phyloP scores from a whole-genome alignment of 306 rosid species.

The Cucurbita ficifolia region DNA sequence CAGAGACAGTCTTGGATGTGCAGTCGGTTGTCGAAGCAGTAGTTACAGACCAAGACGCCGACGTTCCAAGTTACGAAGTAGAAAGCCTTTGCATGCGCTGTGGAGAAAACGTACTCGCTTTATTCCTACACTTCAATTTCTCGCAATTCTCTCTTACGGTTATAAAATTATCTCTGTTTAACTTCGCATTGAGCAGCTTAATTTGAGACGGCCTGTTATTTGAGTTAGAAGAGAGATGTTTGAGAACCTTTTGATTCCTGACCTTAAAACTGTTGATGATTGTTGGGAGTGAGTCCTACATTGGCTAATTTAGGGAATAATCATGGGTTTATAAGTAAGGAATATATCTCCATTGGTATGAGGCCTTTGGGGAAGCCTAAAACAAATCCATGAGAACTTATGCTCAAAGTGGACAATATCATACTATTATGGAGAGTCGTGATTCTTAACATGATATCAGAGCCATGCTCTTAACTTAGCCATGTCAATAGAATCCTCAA shows the following conservation, averaged over 20 bases:
- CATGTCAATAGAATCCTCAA: too few relatives aligned
- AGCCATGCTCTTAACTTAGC: too few relatives aligned
- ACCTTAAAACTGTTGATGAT: background rate
- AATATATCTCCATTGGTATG: too few relatives aligned
- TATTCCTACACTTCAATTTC: slow-evolving; percentile 2
- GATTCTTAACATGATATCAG: too few relatives aligned
- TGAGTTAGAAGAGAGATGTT: background rate
- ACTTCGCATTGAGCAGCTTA: background rate
- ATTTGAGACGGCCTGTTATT: background rate
- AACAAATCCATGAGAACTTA: too few relatives aligned
- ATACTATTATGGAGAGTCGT: too few relatives aligned
- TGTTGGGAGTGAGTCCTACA: too few relatives aligned
- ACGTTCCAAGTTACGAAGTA: slow-evolving; percentile 50
- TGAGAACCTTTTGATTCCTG: background rate
- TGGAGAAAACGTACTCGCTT: slow-evolving; percentile 34
- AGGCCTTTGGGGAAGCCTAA: too few relatives aligned
- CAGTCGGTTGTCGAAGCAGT: slow-evolving; percentile 77
- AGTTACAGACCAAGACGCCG: slow-evolving; percentile 36
- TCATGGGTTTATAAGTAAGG: too few relatives aligned
- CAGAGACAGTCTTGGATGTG: slow-evolving; percentile 54
- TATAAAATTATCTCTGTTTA: background rate
- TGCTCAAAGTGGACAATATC: too few relatives aligned
- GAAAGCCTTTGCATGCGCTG: slow-evolving; percentile 98
- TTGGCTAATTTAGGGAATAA: too few relatives aligned
- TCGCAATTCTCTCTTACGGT: background rate